Evolutionary conservation across 2,329 filamentous ascomycete species (phyloP).

Genomic region (Curvularia hawaiiensis): DNA sequence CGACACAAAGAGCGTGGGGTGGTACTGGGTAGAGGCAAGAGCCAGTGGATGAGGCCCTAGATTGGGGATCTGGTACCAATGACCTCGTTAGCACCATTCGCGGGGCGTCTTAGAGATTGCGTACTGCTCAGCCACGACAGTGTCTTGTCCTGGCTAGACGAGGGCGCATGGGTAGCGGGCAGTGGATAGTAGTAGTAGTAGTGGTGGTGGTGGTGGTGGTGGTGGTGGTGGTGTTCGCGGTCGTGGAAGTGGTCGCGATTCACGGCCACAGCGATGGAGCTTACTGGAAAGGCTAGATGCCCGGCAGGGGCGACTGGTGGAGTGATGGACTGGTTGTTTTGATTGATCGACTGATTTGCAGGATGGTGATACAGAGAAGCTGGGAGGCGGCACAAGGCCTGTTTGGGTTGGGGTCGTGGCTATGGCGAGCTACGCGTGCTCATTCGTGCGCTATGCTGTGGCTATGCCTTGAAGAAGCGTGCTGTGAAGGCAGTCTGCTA

Average conservation of each 20-base stretch:
- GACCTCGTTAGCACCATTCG: conserved; percentile 3
- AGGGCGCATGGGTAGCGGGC: background rate
- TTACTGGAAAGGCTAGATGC: conserved; percentile 9
- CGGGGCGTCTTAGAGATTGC: background rate
- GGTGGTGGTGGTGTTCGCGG: background rate
- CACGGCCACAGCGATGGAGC: conserved; percentile 8
- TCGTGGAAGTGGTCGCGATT: background rate
- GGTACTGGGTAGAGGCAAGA: conserved; percentile 7
- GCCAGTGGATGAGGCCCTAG: conserved; percentile 6
- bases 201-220: background rate
- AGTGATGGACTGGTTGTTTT: background rate
- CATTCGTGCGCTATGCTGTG: conserved; percentile 12
- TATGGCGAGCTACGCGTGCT: conserved; percentile 15
- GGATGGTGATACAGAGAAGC: conserved; percentile 1
- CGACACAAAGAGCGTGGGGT: background rate
- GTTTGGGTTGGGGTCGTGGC: conserved; percentile 8
- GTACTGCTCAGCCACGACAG: conserved; percentile 3
- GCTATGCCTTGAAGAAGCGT: background rate
- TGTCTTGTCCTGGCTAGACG: background rate
- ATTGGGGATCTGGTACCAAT: background rate
- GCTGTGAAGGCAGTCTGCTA: background rate
- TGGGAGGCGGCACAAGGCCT: conserved; percentile 1
- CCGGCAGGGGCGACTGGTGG: conserved; percentile 4
- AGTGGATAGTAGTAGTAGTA: too few species aligned
- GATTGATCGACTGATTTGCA: background rate